Evolutionary conservation across 495 filamentous ascomycete genomes (phyloP), one percentile per base, ranked within the genome.

Genomic region (Neurospora tetrasperma): DNA sequence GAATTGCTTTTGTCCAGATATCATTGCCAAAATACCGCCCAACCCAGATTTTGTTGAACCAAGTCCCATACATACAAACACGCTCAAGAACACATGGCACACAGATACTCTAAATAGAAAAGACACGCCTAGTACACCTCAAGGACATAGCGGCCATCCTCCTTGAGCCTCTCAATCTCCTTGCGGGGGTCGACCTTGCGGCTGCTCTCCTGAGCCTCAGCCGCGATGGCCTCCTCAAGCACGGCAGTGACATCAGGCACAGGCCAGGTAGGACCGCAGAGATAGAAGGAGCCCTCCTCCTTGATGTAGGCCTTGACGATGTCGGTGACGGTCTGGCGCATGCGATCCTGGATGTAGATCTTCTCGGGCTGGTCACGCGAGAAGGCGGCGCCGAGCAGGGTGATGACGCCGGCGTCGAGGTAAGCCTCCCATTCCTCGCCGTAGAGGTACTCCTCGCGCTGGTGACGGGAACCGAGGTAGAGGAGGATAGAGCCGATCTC

Each of bases 351-450:
- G 80, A 99, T 99, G 79, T 99, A 99, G 74, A 99, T 97, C 90
- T 99, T 99, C 87, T 98, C 87, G 23, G 92, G 90, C 88, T 99
- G 96, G 79, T 99, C 96, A 76, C 96, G 90, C 70, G 93, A 97
- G 88, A 99, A 99, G 18, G 96, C 96, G 66, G 93, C 89, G 35
- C 96, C 96, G 27, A 99, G 89, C 41, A 97, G 87, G 5, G 96
- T 98, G 81, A 99, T 93, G 75, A 99, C 91, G 71, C 96, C 96
- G 2, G 96, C 94, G 71, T 94, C 94, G 80, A 95, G 89, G 82
- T 99, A 99, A 4, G 96, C 96, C 82, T 99, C 96, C 96, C 96
- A 99, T 82, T 99, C 96, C 84, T 99, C 96, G 75, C 96, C 96
- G 78, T 99, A 99, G 66, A 97, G 91, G 81, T 99, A 99, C 84